Evolutionary conservation across 2,329 filamentous ascomycete species (phyloP).

Genomic region (Fusarium globosum): DNA sequence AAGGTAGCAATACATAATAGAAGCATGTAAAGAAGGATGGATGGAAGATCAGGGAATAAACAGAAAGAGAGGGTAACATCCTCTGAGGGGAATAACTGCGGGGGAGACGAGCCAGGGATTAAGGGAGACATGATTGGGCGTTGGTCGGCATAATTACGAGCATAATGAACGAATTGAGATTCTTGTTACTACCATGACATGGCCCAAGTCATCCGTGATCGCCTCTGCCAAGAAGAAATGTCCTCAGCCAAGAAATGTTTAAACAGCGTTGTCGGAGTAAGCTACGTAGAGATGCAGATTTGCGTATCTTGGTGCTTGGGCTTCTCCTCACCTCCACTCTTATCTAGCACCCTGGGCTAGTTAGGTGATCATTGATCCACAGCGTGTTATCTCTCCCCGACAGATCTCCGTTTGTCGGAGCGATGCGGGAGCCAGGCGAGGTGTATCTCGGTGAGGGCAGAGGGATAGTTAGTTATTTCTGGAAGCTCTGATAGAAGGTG

Average conservation of each 20-base stretch:
- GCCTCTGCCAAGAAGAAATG: constrained; percentile 10
- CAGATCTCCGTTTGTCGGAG: constrained; percentile 27
- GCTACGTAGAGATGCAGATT: background rate
- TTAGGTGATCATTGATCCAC: constrained; percentile 12
- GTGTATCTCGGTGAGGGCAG: constrained; percentile 20
- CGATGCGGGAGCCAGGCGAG: background rate
- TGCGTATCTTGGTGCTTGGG: background rate
- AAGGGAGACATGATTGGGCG: constrained; percentile 14
- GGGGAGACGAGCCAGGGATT: constrained; percentile 19
- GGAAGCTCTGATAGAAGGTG: constrained; percentile 29
- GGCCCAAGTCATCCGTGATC: background rate
- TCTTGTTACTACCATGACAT: background rate
- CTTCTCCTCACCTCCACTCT: constrained; percentile 28
- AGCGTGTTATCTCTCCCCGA: constrained; percentile 21
- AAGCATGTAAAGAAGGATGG: constrained; percentile 13
- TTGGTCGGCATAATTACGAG: constrained; percentile 20
- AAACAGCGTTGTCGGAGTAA: constrained; percentile 24
- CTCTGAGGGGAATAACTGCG: constrained; percentile 26
- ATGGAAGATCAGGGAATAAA: constrained; percentile 8
- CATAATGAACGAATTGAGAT: constrained; percentile 28
- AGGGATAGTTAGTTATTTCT: constrained; percentile 15
- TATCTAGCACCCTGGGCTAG: constrained; percentile 19
- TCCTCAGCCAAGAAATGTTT: background rate
- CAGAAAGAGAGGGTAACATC: constrained; percentile 7
- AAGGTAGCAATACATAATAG: constrained; percentile 6